Percentiles rank a stretch among this genome's conserved stretches.
phyloP scores from a whole-genome alignment of 257 asterid genomes.

The Plantago elongata region DNA sequence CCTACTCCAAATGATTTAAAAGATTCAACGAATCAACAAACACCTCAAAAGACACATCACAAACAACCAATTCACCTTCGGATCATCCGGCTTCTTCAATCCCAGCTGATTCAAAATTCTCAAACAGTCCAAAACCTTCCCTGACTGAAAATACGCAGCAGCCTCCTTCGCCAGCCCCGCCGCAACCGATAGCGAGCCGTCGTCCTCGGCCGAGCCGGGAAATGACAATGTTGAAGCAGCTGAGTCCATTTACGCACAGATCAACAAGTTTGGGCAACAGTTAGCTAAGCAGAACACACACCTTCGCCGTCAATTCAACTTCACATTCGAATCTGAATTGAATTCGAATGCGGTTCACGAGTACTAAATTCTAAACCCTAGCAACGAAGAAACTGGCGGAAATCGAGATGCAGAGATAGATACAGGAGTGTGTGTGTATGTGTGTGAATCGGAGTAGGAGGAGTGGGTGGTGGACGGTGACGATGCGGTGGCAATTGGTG shows the following conservation, averaged over 20 bases:
- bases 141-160: slow-evolving; percentile 63
- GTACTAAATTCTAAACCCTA: slow-evolving; percentile 52
- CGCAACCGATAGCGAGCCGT: slow-evolving; percentile 47
- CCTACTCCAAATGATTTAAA: no score
- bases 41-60: background rate
- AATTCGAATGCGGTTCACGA: slow-evolving; percentile 18
- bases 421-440: slow-evolving; percentile 12
- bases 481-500: slow-evolving; percentile 33
- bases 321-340: slow-evolving; percentile 45
- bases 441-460: background rate
- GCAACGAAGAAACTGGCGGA: slow-evolving; percentile 17
- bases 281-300: slow-evolving; percentile 25
- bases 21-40: no score
- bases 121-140: slow-evolving; percentile 60
- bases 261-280: slow-evolving; percentile 32
- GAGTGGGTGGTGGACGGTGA: slow-evolving; percentile 11
- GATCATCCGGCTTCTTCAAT: slow-evolving; percentile 67
- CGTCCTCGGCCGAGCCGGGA: slow-evolving; percentile 46
- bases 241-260: slow-evolving; percentile 66
- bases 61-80: slow-evolving; percentile 46
- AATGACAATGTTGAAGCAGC: slow-evolving; percentile 44
- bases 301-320: slow-evolving; percentile 22
- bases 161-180: slow-evolving; percentile 87
- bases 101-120: slow-evolving; percentile 54
- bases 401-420: slow-evolving; percentile 13